phyloP scores from a whole-genome alignment of 257 asterid species.

The Linaria vulgaris region DNA sequence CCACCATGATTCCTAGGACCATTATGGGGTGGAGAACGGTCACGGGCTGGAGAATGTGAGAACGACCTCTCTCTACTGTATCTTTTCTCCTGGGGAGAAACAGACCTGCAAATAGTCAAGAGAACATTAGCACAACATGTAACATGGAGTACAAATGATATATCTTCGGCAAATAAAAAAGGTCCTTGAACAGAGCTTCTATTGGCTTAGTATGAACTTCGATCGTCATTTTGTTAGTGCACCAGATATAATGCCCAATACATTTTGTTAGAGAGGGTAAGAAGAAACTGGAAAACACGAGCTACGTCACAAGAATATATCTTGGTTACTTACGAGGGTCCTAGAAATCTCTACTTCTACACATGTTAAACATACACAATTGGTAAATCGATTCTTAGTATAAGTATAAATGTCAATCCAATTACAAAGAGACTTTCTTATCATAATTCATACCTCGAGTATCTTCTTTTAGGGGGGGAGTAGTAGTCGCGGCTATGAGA shows the following conservation, averaged over 20 bases:
- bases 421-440: neutral
- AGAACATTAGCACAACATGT: neutral
- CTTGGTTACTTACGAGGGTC: neutral
- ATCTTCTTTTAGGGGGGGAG: conserved; percentile 71
- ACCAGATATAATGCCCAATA: too few relatives aligned
- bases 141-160: too few relatives aligned
- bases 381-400: neutral
- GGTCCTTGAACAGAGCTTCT: too few relatives aligned
- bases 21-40: conserved; percentile 45
- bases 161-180: too few relatives aligned
- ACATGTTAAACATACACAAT: neutral
- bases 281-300: too few relatives aligned
- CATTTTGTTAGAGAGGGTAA: too few relatives aligned
- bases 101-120: conserved; percentile 48
- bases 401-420: neutral
- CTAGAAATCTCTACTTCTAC: neutral
- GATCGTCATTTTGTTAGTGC: too few relatives aligned
- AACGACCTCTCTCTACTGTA: conserved; percentile 62
- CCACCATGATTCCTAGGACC: conserved; percentile 53
- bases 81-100: conserved; percentile 66
- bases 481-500: conserved; percentile 70
- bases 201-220: too few relatives aligned
- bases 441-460: conserved; percentile 76
- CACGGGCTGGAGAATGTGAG: conserved; percentile 51
- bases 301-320: neutral